phyloP scores from a whole-genome alignment of 164 flowering plant genomes.

The grape (Vitis vinifera) region ASM3070453v1 NC_081808.1:21054001-21054500 shows the following conservation, averaged over 20 bases:
- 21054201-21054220: background rate
- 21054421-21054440: background rate
- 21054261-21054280: slow-evolving; percentile 6
- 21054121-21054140: too few relatives aligned
- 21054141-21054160: too few relatives aligned
- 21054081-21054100: too few relatives aligned
- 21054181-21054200: background rate
- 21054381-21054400: slow-evolving; percentile 7
- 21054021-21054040: too few relatives aligned
- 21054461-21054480: background rate
- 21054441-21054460: background rate
- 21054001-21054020: background rate
- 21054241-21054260: background rate
- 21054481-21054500: background rate
- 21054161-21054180: too few relatives aligned
- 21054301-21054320: slow-evolving; percentile 90
- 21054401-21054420: background rate
- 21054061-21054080: too few relatives aligned
- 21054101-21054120: too few relatives aligned
- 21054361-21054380: slow-evolving; percentile 69
- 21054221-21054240: background rate
- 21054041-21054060: too few relatives aligned
- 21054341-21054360: slow-evolving; percentile 69
- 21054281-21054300: slow-evolving; percentile 81
- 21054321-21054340: slow-evolving; percentile 98